Conservation (phyloP, 257 asterid species). For the Solanum bulbocastanum region DNA sequence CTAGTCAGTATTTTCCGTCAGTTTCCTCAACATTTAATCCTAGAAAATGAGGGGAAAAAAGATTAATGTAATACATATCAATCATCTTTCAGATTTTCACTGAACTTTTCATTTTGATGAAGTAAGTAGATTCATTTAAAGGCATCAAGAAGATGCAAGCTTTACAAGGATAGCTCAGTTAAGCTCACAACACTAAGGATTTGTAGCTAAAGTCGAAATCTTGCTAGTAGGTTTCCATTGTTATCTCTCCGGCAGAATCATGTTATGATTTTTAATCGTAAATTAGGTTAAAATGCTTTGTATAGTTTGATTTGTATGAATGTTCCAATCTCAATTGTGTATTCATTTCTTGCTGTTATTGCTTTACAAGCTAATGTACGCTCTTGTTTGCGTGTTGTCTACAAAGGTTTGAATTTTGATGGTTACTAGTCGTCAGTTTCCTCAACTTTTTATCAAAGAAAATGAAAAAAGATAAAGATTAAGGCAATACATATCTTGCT, state of each 20-base stretch:
- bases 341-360: neutral
- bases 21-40: neutral
- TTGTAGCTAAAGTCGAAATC: neutral
- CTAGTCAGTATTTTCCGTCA: neutral
- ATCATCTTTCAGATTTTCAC: neutral
- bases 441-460: neutral
- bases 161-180: neutral
- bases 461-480: neutral
- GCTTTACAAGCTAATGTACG: neutral
- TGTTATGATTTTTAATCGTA: neutral
- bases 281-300: neutral
- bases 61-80: neutral
- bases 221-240: neutral
- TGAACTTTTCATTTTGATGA: neutral
- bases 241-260: neutral
- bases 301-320: neutral
- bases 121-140: neutral
- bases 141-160: neutral
- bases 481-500: neutral
- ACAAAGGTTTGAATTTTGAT: neutral
- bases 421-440: neutral
- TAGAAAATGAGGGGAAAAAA: neutral
- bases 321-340: neutral
- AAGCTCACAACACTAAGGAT: neutral
- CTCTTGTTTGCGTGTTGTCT: neutral